Evolutionary conservation across 768 basidiomycete genomes (phyloP).

Genomic region (Boletus eberwhitei): DNA sequence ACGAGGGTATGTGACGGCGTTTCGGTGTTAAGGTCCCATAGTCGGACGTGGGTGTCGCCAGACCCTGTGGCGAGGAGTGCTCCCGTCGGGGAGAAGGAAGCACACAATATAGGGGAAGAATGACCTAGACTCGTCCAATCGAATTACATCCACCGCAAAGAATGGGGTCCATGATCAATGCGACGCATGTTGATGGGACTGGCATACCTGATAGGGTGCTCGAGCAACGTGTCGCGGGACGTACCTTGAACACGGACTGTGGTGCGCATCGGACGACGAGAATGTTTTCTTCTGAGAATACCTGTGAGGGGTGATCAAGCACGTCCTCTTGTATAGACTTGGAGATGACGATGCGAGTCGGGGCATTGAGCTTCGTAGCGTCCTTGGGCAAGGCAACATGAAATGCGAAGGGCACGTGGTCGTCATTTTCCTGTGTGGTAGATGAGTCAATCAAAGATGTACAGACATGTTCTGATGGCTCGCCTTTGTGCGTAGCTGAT

Average conservation of each 20-base stretch:
- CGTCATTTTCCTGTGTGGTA: conserved; percentile 51
- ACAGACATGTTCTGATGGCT: conserved; percentile 23
- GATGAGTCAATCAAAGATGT: conserved; percentile 3
- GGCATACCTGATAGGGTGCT: conserved; percentile 79
- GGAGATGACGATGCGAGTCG: conserved; percentile 78
- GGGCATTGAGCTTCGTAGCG: conserved; percentile 44
- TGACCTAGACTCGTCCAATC: conserved; percentile 55
- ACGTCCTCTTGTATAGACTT: conserved; percentile 84
- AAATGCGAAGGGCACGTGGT: conserved; percentile 90
- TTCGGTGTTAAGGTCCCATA: conserved; percentile 95
- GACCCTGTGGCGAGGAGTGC: conserved; percentile 90
- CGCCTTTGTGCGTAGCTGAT: conserved; percentile 77
- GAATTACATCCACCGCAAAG: conserved; percentile 3
- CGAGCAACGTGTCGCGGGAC: conserved; percentile 92
- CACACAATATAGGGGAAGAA: conserved; percentile 88
- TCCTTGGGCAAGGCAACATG: conserved; percentile 72
- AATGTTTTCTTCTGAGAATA: conserved; percentile 82
- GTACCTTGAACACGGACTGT: conserved; percentile 91
- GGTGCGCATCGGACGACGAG: conserved; percentile 89
- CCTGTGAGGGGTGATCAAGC: conserved; percentile 64
- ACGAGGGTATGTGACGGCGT: conserved; percentile 81
- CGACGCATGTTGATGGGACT: background rate
- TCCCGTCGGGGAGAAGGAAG: conserved; percentile 94
- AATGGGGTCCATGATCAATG: conserved; percentile 7
- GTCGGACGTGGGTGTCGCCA: conserved; percentile 86